Evolutionary conservation across 1,284 basidiomycete species (phyloP), one percentile per base, ranked within the genome.

Genomic region (Melampsora americana): DNA sequence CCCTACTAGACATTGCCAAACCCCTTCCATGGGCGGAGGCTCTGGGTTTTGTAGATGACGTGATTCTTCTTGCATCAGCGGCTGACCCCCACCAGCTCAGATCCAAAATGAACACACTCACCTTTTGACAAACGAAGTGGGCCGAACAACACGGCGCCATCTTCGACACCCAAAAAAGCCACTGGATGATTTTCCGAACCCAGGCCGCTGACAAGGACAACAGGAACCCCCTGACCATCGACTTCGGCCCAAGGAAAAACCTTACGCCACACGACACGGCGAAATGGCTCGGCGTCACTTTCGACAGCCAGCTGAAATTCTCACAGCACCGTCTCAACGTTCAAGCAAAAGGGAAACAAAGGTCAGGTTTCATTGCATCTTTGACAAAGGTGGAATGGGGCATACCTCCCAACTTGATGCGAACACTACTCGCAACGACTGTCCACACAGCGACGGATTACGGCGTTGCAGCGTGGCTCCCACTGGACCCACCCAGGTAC

Each of bases 301-400:
- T 72, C 0, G 62, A 66, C 23, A 46, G 14, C 26, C 65, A 72
- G 11, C 61, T 72, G n/a, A 50, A 35, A 26, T 72, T 72, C 32
- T 65, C 65, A 23, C 56, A 18, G 14, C 69, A 62, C 2, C 35
- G 32, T n/a, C 32, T 26, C 18, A 64, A 61, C 26, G 39, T 39
- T 16, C 1, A 35, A 12, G 42, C 42, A 4, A 71, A 20, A 62
- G 28, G 42, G 1, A 44, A 23, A 20, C 59, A 71, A 48, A n/a
- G 42, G 4, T 18, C 69, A 14, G 26, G 35, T 5, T 56, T 56
- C 32, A 23, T 70, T 30, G 14, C n/a, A 62, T 66, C 16, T 2
- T n/a, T 39, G 3, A 7, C 2, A 14, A 28, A 32, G 4, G 3
- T 32, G 11, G 26, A 32, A 32, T 35, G 28, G 60, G 30, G 60